Conservation (phyloP, 2,329 filamentous ascomycete genomes). For the Exophiala phaeomuriformis region DNA sequence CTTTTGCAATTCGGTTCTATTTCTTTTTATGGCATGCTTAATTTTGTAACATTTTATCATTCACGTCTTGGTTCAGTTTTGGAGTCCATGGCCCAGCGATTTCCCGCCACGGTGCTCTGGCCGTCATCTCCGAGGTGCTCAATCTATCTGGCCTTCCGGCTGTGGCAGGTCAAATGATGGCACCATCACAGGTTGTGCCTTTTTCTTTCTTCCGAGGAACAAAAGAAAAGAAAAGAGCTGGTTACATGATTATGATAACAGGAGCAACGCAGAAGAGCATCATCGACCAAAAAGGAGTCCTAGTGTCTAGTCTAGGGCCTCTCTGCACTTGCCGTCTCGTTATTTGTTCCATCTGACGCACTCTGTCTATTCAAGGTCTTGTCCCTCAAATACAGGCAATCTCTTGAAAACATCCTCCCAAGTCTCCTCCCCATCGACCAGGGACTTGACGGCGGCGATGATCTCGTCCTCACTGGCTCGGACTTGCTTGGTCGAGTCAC, state of each 20-base stretch:
- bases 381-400: constrained; percentile 76
- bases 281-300: no score
- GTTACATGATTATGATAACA: no score
- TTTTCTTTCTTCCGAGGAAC: not conserved
- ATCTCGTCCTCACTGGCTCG: constrained; percentile 76
- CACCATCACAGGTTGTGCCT: constrained; percentile 24
- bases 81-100: constrained; percentile 21
- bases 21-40: not conserved
- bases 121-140: constrained; percentile 22
- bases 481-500: constrained; percentile 85
- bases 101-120: constrained; percentile 27
- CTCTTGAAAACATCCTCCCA: constrained; percentile 67
- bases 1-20: not conserved
- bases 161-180: constrained; percentile 3
- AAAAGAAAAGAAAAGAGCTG: no score
- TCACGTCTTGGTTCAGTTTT: constrained; percentile 7
- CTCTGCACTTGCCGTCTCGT: no score
- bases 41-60: not conserved
- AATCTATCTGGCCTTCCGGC: not conserved
- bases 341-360: no score
- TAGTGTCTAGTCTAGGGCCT: no score
- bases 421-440: constrained; percentile 56
- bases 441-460: constrained; percentile 60
- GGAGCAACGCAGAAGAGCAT: no score
- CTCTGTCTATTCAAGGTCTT: constrained; percentile 46